Evolutionary conservation across 2,329 filamentous ascomycete species (phyloP).

Genomic region (Alternaria sp.): DNA sequence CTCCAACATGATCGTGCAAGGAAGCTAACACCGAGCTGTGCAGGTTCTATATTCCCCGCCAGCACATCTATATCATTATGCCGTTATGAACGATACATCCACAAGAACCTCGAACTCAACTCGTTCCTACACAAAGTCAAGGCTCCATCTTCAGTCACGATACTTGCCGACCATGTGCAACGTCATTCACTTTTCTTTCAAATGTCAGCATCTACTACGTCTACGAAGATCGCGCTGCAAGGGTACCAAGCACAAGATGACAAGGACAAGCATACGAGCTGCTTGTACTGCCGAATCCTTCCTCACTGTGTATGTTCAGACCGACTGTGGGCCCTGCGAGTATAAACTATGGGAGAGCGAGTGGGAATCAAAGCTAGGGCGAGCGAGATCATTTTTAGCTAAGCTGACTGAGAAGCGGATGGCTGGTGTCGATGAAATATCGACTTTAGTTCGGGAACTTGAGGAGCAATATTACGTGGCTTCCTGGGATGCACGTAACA

Average conservation of each 20-base stretch:
- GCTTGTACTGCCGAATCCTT: conserved; percentile 36
- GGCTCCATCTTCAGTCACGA: background rate
- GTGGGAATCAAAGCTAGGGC: conserved; percentile 21
- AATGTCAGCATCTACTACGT: conserved; percentile 37
- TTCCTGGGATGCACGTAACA: conserved; percentile 19
- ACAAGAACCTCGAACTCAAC: background rate
- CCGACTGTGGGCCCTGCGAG: conserved; percentile 32
- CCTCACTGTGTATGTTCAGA: conserved; percentile 22
- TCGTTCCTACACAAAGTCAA: background rate
- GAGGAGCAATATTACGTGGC: conserved; percentile 9
- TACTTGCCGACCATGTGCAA: conserved; percentile 47
- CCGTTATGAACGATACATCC: background rate
- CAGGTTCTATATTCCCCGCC: background rate
- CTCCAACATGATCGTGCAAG: background rate
- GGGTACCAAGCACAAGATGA: conserved; percentile 38
- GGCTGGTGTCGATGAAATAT: conserved; percentile 10
- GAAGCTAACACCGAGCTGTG: background rate
- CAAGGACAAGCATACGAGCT: conserved; percentile 12
- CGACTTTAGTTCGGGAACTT: conserved; percentile 16
- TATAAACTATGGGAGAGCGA: conserved; percentile 18
- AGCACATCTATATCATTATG: background rate
- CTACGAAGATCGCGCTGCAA: conserved; percentile 42
- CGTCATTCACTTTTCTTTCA: conserved; percentile 36
- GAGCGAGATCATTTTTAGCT: conserved; percentile 18
- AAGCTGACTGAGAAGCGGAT: conserved; percentile 4